Percentiles rank a stretch among this genome's conserved stretches.
Conservation (phyloP, 2,329 filamentous ascomycete species). For the Calycina marina region DNA sequence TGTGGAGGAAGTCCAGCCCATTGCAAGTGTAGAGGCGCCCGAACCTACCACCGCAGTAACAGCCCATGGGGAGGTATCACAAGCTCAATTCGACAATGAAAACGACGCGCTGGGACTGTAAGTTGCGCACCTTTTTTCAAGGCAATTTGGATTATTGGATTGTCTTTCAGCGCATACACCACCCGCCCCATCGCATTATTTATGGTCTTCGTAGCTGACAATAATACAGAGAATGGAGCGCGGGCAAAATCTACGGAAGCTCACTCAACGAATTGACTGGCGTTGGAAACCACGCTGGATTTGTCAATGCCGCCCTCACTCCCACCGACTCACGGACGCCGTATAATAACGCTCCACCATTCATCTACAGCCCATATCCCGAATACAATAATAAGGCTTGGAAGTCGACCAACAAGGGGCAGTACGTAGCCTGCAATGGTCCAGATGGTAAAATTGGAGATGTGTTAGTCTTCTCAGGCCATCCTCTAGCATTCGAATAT, state of each 20-base stretch:
- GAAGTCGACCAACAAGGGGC: constrained; percentile 39
- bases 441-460: constrained; percentile 39
- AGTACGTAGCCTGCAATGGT: constrained; percentile 49
- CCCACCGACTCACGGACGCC: constrained; percentile 24
- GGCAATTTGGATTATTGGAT: neutral
- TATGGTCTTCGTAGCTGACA: constrained; percentile 2
- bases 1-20: neutral
- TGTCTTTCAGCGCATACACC: neutral
- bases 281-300: constrained; percentile 17
- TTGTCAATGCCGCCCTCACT: constrained; percentile 22
- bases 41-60: neutral
- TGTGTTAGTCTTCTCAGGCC: constrained; percentile 47
- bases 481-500: constrained; percentile 41
- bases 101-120: constrained; percentile 10
- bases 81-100: constrained; percentile 12
- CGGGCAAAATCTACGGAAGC: constrained; percentile 41
- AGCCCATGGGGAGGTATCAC: neutral
- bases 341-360: constrained; percentile 33
- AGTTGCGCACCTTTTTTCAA: constrained; percentile 6
- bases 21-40: neutral
- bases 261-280: constrained; percentile 35
- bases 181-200: constrained; percentile 11
- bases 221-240: constrained; percentile 26
- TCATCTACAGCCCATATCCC: constrained; percentile 57
- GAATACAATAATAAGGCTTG: constrained; percentile 50